Evolutionary conservation across 2,329 filamentous ascomycete species (phyloP), one percentile per base, ranked within the genome.

Genomic region (Penicillium oxalicum): DNA sequence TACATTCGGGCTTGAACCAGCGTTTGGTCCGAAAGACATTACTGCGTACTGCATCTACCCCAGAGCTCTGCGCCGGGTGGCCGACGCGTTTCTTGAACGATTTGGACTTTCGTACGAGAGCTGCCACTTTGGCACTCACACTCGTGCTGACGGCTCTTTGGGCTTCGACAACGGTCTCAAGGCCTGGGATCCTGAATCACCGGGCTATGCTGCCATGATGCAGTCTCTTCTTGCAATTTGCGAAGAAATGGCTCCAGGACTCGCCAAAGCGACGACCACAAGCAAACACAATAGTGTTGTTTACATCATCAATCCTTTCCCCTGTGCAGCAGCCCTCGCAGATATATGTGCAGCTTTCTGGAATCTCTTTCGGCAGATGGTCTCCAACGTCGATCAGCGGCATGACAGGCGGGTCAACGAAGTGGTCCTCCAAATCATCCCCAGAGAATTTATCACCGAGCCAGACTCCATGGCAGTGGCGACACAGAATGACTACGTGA

Each of bases 291-390:
- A 70, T 52, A 70, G 78, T 39, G 75, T 84, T 32, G 69, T 84
- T 40, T 83, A 82, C 59, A 76, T 83, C 48, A 61, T 83, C 43
- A 77, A 81, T 55, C 78, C 79, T 1, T 82, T 81, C 49, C 61
- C 67, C 4, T 65, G 69, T 41, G 65, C 72, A 24, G 68, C 71
- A 13, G 72, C 74, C 32, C 57, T 71, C 24, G 73, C 52, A 63
- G 75, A 80, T 51, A 69, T 82, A 3, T 83, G 79, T 55, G 72
- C 75, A 12, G 77, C 78, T 18, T 83, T 82, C 61, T 77, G 77
- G 71, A 62, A 68, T 5, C 70, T 83, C 0, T 80, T 79, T 56
- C 76, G 80, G 53, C 71, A 75, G 41, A 80, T 81, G 51, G 64
- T 74, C 40, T 68, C 69, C 4, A 63, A 69, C 33, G 57, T 62